Conservation (phyloP, 768 basidiomycete genomes). For the Naganishia vaughanmartiniae region DNA sequence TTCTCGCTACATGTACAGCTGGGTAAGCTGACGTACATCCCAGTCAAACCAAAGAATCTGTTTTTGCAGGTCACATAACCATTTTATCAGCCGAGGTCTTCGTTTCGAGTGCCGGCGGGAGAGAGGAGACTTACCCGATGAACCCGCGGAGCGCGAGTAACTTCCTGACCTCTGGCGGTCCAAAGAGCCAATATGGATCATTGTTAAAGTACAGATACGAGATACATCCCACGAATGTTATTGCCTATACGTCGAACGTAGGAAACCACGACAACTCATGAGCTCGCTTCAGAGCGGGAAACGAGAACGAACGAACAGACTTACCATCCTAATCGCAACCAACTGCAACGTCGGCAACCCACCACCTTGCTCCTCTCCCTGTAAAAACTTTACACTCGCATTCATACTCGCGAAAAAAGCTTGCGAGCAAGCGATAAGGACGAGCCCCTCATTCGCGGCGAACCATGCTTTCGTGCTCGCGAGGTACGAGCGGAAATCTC, state of each 20-base stretch:
- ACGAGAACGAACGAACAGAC: conserved; percentile 28
- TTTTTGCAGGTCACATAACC: conserved; percentile 14
- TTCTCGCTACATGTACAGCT: conserved; percentile 23
- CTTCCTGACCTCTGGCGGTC: conserved; percentile 66
- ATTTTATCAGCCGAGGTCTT: neutral
- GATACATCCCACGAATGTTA: conserved; percentile 60
- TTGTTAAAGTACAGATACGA: conserved; percentile 57
- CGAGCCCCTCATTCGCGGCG: conserved; percentile 18
- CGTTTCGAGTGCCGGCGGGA: conserved; percentile 29
- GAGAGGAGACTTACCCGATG: conserved; percentile 56
- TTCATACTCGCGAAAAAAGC: conserved; percentile 27
- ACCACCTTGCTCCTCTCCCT: conserved; percentile 21
- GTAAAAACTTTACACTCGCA: conserved; percentile 22
- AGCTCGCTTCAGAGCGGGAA: neutral
- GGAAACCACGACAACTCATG: neutral
- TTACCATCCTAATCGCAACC: conserved; percentile 63
- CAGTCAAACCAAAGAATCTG: conserved; percentile 71
- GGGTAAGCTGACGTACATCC: conserved; percentile 50
- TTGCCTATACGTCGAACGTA: conserved; percentile 49
- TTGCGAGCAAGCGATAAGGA: conserved; percentile 24
- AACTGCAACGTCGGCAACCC: conserved; percentile 52
- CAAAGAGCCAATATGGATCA: conserved; percentile 63
- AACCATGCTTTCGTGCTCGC: conserved; percentile 16
- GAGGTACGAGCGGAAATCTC: neutral
- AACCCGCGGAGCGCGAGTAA: conserved; percentile 63